These are phyloP conservation scores for Triticum turgidum DNA, from an alignment of 176 grass and related monocot genomes.

Conservation along the genomic window DNA sequence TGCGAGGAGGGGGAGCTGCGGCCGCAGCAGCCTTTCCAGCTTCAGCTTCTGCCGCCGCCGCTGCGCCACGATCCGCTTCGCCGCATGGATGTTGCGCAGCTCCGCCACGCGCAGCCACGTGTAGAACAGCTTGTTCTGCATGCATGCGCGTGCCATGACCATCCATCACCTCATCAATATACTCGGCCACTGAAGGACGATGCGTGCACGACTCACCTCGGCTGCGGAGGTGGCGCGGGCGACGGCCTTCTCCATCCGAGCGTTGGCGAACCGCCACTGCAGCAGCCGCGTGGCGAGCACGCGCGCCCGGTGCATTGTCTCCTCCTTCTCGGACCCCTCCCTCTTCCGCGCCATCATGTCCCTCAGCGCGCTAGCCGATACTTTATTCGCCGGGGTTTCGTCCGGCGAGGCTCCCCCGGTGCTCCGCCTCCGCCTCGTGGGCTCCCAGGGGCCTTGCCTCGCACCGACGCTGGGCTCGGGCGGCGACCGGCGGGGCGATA, in stretches of 20 bases:
- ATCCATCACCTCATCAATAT: background rate
- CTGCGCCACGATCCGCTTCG: constrained; percentile 77
- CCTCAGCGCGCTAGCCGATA: constrained; percentile 23
- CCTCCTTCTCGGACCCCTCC: constrained; percentile 54
- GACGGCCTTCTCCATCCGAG: constrained; percentile 47
- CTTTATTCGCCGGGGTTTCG: background rate
- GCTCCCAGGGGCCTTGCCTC: constrained; percentile 20
- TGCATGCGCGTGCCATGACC: too few species aligned
- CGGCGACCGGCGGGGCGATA: constrained; percentile 22
- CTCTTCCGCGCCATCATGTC: constrained; percentile 46
- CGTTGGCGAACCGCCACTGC: constrained; percentile 91
- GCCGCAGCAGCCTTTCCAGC: constrained; percentile 46
- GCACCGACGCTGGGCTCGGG: constrained; percentile 22
- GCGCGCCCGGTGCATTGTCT: constrained; percentile 52
- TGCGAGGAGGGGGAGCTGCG: constrained; percentile 59
- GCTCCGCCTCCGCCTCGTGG: constrained; percentile 32
- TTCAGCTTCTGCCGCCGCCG: constrained; percentile 81
- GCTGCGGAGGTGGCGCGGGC: constrained; percentile 47
- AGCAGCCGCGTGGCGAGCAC: constrained; percentile 55
- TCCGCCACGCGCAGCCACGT: constrained; percentile 73
- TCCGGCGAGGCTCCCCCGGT: background rate
- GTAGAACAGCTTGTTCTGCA: constrained; percentile 90
- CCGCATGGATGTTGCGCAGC: constrained; percentile 72
- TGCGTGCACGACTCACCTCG: constrained; percentile 40
- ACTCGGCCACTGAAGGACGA: background rate